Evolutionary conservation across 306 rosid species (phyloP), one percentile per base, ranked within the genome.

Genomic region (Morella rubra): DNA sequence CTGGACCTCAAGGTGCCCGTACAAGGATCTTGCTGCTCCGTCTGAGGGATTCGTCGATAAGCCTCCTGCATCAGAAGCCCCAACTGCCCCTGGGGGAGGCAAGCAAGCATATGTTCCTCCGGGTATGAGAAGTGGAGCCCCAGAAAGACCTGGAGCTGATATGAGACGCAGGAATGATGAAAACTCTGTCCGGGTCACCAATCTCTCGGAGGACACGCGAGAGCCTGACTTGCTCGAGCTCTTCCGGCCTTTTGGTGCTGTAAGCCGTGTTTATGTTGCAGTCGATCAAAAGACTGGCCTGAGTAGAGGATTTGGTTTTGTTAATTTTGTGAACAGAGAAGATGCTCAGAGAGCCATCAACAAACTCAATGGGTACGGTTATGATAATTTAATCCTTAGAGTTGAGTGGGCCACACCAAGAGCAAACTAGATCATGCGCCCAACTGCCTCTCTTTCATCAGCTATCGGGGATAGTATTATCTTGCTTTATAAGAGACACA

Each of bases 301-400:
- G 75, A 94, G 98, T 85, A 85, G 98, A 73, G 98, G 98, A 10
- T 94, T 94, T 82, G 98, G 98, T 32, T 94, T 94, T 82, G 97
- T 94, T 0, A 92, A 94, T 85, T 94, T 94, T 73, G 98, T 90
- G 49, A 92, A 87, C 90, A 83, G 96, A 61, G 98, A 94, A 66
- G 98, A 94, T 67, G 98, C 97, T 1, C 98, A 92, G 74, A 86
- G 96, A 82, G 93, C 98, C 37, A 94, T 94, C 70, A 87, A 77
- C 91, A 94, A 94, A 47, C 95, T 94, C 44, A 94, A 94, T 73
- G 98, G 98, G 13, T 95, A 95, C 55, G 98, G 97, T 20, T 95
- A 95, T 8, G 97, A 92, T 73, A 95, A 80, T 83, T 89, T 88
- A 78, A 88, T 88, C 86, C 90, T 88, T 77, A 76, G 92, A 69